phyloP scores from a whole-genome alignment of 2,329 filamentous ascomycete genomes.

The Scopulariopsis brevicaulis region DNA sequence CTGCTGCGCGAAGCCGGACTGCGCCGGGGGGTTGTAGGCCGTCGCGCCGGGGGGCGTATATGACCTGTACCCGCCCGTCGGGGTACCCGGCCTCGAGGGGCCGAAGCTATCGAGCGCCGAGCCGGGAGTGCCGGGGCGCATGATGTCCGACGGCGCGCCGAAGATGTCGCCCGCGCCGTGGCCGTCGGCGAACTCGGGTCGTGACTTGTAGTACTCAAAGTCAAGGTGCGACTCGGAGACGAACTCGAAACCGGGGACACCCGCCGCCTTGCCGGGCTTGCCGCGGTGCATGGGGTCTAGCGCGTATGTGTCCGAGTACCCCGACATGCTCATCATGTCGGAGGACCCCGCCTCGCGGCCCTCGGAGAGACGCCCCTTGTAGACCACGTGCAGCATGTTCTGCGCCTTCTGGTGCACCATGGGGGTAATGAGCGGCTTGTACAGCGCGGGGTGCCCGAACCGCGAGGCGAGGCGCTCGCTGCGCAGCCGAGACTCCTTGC shows the following conservation, averaged over 20 bases:
- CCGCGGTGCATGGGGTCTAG: constrained; percentile 65
- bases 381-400: constrained; percentile 75
- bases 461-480: constrained; percentile 62
- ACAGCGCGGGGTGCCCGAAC: constrained; percentile 86
- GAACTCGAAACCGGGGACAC: constrained; percentile 70
- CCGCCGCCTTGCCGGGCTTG: constrained; percentile 31
- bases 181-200: constrained; percentile 77
- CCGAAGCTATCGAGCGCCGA: constrained; percentile 30
- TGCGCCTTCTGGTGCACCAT: constrained; percentile 92
- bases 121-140: constrained; percentile 50
- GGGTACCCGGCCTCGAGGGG: constrained; percentile 39
- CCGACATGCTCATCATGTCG: constrained; percentile 47
- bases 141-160: constrained; percentile 45
- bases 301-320: constrained; percentile 72
- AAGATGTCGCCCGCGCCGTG: constrained; percentile 61
- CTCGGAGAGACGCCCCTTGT: constrained; percentile 67
- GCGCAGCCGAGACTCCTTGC: constrained; percentile 41
- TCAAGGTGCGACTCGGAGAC: constrained; percentile 80
- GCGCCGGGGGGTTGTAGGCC: constrained; percentile 3
- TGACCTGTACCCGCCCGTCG: constrained; percentile 11
- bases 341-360: constrained; percentile 45
- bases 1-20: constrained; percentile 7
- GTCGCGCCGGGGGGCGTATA: constrained; percentile 8
- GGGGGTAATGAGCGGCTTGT: constrained; percentile 79
- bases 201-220: constrained; percentile 85